Evolutionary conservation across 1,284 basidiomycete genomes (phyloP).

Genomic region (Trichosporon inkin): DNA sequence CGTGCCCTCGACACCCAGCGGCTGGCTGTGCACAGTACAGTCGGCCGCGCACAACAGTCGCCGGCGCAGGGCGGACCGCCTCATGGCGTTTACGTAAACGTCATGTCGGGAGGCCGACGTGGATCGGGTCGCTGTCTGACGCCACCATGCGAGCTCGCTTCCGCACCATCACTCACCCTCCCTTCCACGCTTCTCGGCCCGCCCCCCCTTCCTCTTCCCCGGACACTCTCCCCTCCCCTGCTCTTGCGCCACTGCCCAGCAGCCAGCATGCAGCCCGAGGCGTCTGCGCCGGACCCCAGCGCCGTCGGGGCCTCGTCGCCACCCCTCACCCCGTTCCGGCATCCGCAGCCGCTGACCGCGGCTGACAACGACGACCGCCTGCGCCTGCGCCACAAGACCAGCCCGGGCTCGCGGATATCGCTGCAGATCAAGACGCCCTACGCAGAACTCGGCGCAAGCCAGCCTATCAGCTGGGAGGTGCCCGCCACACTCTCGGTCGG

Average conservation of each 20-base stretch:
- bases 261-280: conserved; percentile 22
- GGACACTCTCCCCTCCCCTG: not conserved
- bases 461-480: conserved; percentile 19
- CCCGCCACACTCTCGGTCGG: conserved; percentile 19
- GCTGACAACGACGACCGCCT: conserved; percentile 9
- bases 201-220: not conserved
- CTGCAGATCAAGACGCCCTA: conserved; percentile 38
- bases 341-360: not conserved
- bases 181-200: not conserved
- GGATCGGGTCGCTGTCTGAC: not conserved
- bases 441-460: conserved; percentile 24
- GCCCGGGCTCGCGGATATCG: conserved; percentile 14
- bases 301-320: conserved; percentile 14
- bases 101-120: conserved; percentile 5
- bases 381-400: conserved; percentile 6
- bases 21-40: no score
- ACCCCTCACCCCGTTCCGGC: conserved; percentile 8
- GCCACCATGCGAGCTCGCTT: not conserved
- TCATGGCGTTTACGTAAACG: not conserved
- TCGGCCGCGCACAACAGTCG: no score
- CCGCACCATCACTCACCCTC: not conserved
- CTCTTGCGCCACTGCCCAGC: not conserved
- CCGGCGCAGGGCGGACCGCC: no score
- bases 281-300: conserved; percentile 9
- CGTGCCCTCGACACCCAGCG: no score